Evolutionary conservation across 306 rosid genomes (phyloP).

Genomic region (Mucuna pruriens): DNA sequence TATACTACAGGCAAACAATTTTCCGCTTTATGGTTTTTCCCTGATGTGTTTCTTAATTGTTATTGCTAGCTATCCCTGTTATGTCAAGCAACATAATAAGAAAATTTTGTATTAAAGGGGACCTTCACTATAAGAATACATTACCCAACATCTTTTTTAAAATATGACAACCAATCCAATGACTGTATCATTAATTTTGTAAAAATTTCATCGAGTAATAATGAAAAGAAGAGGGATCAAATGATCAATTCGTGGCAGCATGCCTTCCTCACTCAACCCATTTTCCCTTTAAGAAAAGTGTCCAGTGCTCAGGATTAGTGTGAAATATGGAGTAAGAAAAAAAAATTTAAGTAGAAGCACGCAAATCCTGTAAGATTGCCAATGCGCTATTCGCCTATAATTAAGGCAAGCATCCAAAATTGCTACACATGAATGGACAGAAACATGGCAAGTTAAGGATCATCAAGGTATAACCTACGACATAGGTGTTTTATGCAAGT

Average conservation of each 20-base stretch:
- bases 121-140: neutral
- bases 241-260: neutral
- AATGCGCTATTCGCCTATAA: constrained; percentile 26
- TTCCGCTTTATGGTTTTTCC: constrained; percentile 22
- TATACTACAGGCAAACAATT: constrained; percentile 13
- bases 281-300: neutral
- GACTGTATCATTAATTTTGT: neutral
- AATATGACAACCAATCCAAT: neutral
- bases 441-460: constrained; percentile 50
- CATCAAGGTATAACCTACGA: constrained; percentile 21
- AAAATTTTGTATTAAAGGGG: neutral
- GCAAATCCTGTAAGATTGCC: neutral
- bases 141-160: too few relatives aligned
- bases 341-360: constrained; percentile 8
- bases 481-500: constrained; percentile 27
- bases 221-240: neutral
- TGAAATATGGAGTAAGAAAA: constrained; percentile 1
- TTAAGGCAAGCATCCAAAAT: constrained; percentile 44
- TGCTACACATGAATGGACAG: constrained; percentile 36
- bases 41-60: neutral
- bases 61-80: neutral
- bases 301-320: constrained; percentile 3
- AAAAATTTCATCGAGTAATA: neutral
- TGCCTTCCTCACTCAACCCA: neutral
- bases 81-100: neutral